phyloP scores from a whole-genome alignment of 108 stramenopile genomes.

The Skeletonema potamos region DNA sequence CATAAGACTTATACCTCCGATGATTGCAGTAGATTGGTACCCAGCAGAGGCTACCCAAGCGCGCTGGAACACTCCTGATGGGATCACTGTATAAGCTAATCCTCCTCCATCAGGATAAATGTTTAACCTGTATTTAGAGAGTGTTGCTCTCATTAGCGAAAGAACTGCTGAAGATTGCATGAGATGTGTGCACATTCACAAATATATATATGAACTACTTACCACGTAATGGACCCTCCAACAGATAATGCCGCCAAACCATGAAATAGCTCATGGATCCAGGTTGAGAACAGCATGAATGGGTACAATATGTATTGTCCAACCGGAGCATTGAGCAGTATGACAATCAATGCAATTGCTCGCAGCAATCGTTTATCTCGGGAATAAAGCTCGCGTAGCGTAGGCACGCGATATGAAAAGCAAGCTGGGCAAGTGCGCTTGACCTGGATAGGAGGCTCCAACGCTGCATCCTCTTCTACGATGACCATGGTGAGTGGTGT shows the following conservation, averaged over 20 bases:
- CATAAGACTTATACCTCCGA: constrained; percentile 55
- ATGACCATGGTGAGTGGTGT: not conserved
- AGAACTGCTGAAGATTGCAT: not conserved
- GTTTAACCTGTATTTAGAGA: constrained; percentile 13
- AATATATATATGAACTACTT: not conserved
- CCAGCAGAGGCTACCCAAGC: constrained; percentile 59
- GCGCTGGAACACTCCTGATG: constrained; percentile 26
- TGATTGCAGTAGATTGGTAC: constrained; percentile 59
- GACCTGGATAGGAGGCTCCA: constrained; percentile 16
- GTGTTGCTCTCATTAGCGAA: not conserved
- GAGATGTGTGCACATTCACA: not conserved
- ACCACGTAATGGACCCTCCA: constrained; percentile 40
- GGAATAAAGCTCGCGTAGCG: constrained; percentile 21
- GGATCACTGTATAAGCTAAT: constrained; percentile 46
- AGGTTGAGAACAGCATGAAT: constrained; percentile 61
- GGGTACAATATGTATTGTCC: constrained; percentile 55
- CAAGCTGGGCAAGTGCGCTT: not conserved
- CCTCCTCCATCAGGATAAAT: constrained; percentile 64
- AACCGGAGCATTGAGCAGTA: constrained; percentile 47
- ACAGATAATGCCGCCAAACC: constrained; percentile 48
- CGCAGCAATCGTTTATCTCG: constrained; percentile 53
- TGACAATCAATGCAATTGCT: constrained; percentile 43
- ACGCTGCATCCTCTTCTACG: constrained; percentile 14
- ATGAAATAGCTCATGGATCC: constrained; percentile 72
- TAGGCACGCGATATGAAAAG: constrained; percentile 31